Percentiles rank a stretch among this genome's conserved stretches.
These are phyloP conservation scores for Chlorella sp. DNA, from an alignment of 139 green algal species.

Conservation along the genomic window DNA sequence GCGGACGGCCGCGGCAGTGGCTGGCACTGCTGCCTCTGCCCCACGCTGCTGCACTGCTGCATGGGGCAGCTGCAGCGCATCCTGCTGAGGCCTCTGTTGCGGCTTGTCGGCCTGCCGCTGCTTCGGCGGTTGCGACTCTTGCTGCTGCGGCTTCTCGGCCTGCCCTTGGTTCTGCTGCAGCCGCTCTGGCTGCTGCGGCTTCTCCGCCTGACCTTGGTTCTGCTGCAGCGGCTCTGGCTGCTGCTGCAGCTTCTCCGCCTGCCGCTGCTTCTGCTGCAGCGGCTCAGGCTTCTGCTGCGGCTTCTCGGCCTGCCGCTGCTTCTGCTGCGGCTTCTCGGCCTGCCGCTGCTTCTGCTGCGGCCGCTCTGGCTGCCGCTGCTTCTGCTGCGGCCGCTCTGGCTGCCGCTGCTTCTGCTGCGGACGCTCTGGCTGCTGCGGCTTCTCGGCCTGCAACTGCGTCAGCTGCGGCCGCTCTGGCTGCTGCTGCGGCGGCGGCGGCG, in stretches of 20 bases:
- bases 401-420: not conserved
- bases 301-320: not conserved
- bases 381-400: not conserved
- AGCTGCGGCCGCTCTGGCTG: not conserved
- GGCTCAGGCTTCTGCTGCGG: not conserved
- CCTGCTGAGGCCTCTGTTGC: not conserved
- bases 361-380: not conserved
- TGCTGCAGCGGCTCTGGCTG: not conserved
- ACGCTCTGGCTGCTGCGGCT: not conserved
- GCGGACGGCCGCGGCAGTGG: not conserved
- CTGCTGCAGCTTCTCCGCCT: not conserved
- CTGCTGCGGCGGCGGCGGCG: too few species aligned
- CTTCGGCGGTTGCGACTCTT: not conserved
- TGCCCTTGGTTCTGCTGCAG: not conserved
- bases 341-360: too few species aligned
- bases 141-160: not conserved
- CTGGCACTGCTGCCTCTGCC: not conserved
- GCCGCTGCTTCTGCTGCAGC: constrained; percentile 12
- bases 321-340: not conserved
- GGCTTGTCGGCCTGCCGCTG: not conserved
- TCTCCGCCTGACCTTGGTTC: not conserved
- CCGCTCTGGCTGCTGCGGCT: not conserved
- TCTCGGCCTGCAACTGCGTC: not conserved
- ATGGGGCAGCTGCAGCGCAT: not conserved
- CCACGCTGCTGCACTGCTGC: not conserved